Base-by-base conservation (phyloP, 2,329 filamentous ascomycete species). In the Curvularia hawaiiensis region DNA sequence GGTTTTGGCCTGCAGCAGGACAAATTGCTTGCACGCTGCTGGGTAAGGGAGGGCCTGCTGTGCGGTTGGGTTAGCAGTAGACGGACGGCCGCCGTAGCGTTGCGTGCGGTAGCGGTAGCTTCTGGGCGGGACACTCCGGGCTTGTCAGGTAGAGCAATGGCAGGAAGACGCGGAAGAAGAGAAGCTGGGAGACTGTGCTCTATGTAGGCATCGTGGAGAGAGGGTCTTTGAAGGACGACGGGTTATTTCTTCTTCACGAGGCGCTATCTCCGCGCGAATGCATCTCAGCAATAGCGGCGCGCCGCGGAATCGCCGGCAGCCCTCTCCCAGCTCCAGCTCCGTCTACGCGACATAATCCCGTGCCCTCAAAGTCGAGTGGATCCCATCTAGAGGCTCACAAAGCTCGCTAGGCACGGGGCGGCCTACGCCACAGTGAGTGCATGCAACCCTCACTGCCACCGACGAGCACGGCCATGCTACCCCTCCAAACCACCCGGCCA, bases 301-400 rank as follows among this genome's bases (percentile, higher is more conserved):
- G 56, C 64, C 54, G 65, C 64, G 64, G 64, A 58, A 56, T 58
- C 50, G 55, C 57, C 63, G 62, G 62, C 60, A 59, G 57, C 51
- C 48, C 52, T 52, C 33, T 53, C 35, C 50, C 63, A 66, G 53
- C 35, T 38, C 11, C 30, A 31, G 30, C 30, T 31, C 30, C 10
- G 43, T 53, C 46, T 50, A 53, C 50, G n/a, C n/a, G n/a, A n/a
- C n/a, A n/a, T n/a, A n/a, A n/a, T n/a, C n/a, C n/a, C n/a, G n/a
- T n/a, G n/a, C n/a, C n/a, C n/a, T n/a, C n/a, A n/a, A 48, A 46
- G 50, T 49, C 39, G 56, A 50, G 47, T 24, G 54, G 50, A 54
- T 26, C 40, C 49, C 54, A 60, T 54, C 48, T 53, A 59, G 54
- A 61, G 57, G 59, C 61, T 56, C 46, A 47, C 51, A 52, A 58